Conservation (phyloP, 306 rosid genomes). For the Vigna angularis region DNA sequence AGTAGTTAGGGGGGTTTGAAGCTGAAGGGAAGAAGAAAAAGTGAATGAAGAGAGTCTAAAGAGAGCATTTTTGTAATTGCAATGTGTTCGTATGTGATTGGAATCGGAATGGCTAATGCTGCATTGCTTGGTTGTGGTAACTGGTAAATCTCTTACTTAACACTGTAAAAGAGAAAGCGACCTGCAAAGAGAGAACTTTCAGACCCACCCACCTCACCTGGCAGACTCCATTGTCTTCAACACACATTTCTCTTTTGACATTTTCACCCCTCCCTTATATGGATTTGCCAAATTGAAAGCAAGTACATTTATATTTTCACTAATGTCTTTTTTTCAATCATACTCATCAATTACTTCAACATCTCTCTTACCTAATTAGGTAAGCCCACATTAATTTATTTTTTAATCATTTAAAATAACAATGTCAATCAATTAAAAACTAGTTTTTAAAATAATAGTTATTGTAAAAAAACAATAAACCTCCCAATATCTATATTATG, state of each 20-base stretch:
- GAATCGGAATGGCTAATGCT: not conserved
- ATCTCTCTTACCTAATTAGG: too few species aligned
- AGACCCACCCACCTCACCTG: slow-evolving; percentile 26
- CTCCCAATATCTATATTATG: too few species aligned
- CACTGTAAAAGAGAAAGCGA: slow-evolving; percentile 56
- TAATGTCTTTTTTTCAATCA: too few species aligned
- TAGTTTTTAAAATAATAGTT: too few species aligned
- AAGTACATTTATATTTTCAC: not conserved
- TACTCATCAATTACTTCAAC: too few species aligned
- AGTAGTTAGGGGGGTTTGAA: slow-evolving; percentile 42
- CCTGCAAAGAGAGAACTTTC: slow-evolving; percentile 21
- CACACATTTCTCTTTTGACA: not conserved
- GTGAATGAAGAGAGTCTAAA: slow-evolving; percentile 52
- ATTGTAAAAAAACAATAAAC: too few species aligned
- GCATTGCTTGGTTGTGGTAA: not conserved
- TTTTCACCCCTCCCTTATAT: slow-evolving; percentile 5
- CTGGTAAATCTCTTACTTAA: slow-evolving; percentile 39
- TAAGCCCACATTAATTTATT: too few species aligned
- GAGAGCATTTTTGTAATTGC: slow-evolving; percentile 49
- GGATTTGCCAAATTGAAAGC: not conserved
- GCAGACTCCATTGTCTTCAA: not conserved
- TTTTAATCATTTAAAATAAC: too few species aligned
- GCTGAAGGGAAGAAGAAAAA: slow-evolving; percentile 48
- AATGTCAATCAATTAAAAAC: too few species aligned
- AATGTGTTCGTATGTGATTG: not conserved